Evolutionary conservation across 306 rosid species (phyloP).

Genomic region (Pyrus communis): DNA sequence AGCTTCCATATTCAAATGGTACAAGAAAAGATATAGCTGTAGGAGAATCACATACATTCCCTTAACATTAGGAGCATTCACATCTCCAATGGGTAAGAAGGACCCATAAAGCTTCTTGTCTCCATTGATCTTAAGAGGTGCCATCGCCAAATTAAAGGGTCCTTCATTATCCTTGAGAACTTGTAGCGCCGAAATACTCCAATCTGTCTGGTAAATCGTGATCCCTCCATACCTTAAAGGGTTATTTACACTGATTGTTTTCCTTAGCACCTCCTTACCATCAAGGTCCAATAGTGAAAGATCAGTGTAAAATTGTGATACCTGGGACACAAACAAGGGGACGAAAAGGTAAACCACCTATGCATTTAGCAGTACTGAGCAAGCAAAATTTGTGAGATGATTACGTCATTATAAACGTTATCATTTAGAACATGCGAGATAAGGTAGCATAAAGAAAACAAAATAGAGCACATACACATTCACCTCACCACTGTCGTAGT

Average conservation of each 20-base stretch:
- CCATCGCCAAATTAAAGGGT: slow-evolving; percentile 93
- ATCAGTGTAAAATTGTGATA: slow-evolving; percentile 81
- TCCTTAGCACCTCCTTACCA: slow-evolving; percentile 85
- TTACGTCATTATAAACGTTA: neutral
- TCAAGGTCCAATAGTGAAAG: slow-evolving; percentile 66
- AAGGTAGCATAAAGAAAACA: neutral
- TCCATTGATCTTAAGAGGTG: slow-evolving; percentile 83
- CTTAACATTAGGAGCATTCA: slow-evolving; percentile 60
- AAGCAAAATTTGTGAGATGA: neutral
- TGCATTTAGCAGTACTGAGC: neutral
- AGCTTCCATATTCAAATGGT: neutral
- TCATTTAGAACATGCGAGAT: neutral
- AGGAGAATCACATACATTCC: slow-evolving; percentile 64
- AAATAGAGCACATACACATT: slow-evolving; percentile 4
- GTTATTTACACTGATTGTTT: slow-evolving; percentile 85
- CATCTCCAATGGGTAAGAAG: slow-evolving; percentile 80
- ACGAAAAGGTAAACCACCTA: neutral
- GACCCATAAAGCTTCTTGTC: slow-evolving; percentile 92
- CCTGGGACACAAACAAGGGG: slow-evolving; percentile 37
- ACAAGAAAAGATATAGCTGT: neutral
- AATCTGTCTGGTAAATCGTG: slow-evolving; percentile 92
- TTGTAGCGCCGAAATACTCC: slow-evolving; percentile 87
- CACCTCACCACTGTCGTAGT: slow-evolving; percentile 92
- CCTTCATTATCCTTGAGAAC: slow-evolving; percentile 78
- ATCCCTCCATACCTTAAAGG: slow-evolving; percentile 79